Conservation (phyloP, 1,284 basidiomycete genomes). For the Trichosporon coremiiforme region DNA sequence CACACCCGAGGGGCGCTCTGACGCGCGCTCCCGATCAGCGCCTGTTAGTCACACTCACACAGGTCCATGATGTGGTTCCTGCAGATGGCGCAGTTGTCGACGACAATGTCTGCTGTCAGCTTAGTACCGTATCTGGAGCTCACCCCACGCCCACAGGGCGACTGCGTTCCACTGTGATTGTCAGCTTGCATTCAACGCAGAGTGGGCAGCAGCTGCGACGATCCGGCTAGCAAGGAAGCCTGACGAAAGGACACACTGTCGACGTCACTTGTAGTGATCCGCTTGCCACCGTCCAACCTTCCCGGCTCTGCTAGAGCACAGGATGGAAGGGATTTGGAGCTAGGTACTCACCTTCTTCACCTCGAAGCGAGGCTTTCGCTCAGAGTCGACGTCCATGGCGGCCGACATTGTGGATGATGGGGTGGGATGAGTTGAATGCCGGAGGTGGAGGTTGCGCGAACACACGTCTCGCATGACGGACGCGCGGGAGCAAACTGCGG, state of each 20-base stretch:
- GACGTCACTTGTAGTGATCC: constrained; percentile 11
- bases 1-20: too few species aligned
- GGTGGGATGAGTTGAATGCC: not conserved
- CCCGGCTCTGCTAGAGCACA: too few species aligned
- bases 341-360: constrained; percentile 79
- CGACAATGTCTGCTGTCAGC: constrained; percentile 73
- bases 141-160: constrained; percentile 94
- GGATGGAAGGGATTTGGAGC: too few species aligned
- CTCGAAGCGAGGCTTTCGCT: constrained; percentile 73
- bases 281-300: too few species aligned
- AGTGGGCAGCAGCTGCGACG: not conserved
- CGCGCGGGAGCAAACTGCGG: constrained; percentile 3
- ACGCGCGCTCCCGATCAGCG: too few species aligned
- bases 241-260: constrained; percentile 23
- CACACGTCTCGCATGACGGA: not conserved
- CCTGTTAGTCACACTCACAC: constrained; percentile 63
- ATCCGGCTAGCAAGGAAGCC: not conserved
- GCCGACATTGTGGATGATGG: constrained; percentile 25
- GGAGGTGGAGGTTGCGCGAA: constrained; percentile 5
- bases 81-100: constrained; percentile 95
- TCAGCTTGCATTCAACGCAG: not conserved
- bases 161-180: constrained; percentile 86
- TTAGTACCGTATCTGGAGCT: constrained; percentile 33
- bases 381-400: constrained; percentile 60
- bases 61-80: constrained; percentile 98